phyloP scores from a whole-genome alignment of 495 filamentous ascomycete genomes.

The Polyplosphaeria fusca region DNA sequence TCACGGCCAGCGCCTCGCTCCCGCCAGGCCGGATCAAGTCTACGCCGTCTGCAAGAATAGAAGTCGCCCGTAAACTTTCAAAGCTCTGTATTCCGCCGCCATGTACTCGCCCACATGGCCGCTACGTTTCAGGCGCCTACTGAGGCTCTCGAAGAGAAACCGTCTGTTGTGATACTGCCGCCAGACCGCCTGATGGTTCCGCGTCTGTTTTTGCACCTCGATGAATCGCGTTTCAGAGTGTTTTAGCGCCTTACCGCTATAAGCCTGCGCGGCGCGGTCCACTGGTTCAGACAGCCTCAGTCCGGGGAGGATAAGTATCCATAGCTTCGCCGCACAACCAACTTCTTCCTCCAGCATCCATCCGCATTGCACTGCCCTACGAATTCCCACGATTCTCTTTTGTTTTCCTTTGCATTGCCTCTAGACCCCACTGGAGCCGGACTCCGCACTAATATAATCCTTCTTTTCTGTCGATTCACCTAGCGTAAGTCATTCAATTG shows the following conservation, averaged over 20 bases:
- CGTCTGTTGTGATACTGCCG: conserved; percentile 27
- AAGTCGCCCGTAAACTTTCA: not conserved
- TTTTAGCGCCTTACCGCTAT: conserved; percentile 26
- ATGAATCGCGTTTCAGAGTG: conserved; percentile 30
- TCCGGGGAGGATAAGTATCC: conserved; percentile 29
- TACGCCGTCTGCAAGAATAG: conserved; percentile 3
- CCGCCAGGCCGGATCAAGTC: conserved; percentile 4
- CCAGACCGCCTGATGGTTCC: conserved; percentile 11
- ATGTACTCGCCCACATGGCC: conserved; percentile 28
- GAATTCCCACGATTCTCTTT: conserved; percentile 20
- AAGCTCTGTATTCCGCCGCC: not conserved
- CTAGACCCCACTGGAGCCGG: conserved; percentile 32
- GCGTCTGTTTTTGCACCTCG: conserved; percentile 11
- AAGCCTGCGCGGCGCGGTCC: conserved; percentile 20
- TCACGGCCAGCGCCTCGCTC: conserved; percentile 8
- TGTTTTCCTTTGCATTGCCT: conserved; percentile 29
- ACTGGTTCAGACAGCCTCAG: conserved; percentile 25
- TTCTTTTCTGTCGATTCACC: not conserved
- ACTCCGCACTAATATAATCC: conserved; percentile 32
- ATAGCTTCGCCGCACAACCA: conserved; percentile 32
- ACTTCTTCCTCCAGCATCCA: conserved; percentile 8
- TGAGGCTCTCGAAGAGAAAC: conserved; percentile 7
- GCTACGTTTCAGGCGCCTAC: conserved; percentile 24
- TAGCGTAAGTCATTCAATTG: conserved; percentile 34
- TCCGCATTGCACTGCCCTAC: conserved; percentile 23